Evolutionary conservation across 495 filamentous ascomycete species (phyloP).

Genomic region (Thermochaetoides thermophila): DNA sequence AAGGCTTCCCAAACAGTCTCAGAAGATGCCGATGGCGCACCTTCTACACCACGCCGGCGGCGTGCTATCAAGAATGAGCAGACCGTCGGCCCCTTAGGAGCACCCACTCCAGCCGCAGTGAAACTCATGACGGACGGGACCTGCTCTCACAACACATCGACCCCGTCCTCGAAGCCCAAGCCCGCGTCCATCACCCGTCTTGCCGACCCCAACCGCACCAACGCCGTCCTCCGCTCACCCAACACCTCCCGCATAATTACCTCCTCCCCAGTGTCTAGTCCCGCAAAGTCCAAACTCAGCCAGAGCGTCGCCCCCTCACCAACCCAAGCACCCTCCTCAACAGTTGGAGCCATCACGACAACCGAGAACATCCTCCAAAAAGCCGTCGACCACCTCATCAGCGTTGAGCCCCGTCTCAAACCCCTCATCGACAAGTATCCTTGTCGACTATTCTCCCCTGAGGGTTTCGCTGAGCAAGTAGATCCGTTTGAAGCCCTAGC

Average conservation of each 20-base stretch:
- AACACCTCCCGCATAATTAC: conserved; percentile 55
- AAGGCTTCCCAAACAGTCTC: conserved; percentile 14
- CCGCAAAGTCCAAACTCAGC: conserved; percentile 43
- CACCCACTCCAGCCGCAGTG: conserved; percentile 25
- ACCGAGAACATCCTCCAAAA: conserved; percentile 61
- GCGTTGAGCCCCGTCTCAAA: conserved; percentile 57
- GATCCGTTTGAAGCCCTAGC: conserved; percentile 76
- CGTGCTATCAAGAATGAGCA: conserved; percentile 12
- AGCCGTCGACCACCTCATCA: conserved; percentile 64
- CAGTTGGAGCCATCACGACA: conserved; percentile 32
- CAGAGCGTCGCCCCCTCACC: neutral
- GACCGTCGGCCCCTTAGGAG: conserved; percentile 16
- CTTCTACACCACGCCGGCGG: conserved; percentile 6
- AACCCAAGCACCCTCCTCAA: neutral
- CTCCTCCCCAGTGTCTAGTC: conserved; percentile 33
- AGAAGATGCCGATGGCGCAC: neutral
- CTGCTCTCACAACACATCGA: neutral
- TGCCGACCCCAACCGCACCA: conserved; percentile 38
- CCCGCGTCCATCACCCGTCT: conserved; percentile 28
- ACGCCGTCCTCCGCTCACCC: conserved; percentile 68
- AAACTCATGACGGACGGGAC: conserved; percentile 18
- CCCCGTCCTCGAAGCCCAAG: conserved; percentile 17
- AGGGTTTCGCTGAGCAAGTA: conserved; percentile 66
- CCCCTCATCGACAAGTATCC: conserved; percentile 58
- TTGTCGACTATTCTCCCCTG: conserved; percentile 67